Conservation (phyloP, 2,329 filamentous ascomycete genomes). For the Colletotrichum filicis region DNA sequence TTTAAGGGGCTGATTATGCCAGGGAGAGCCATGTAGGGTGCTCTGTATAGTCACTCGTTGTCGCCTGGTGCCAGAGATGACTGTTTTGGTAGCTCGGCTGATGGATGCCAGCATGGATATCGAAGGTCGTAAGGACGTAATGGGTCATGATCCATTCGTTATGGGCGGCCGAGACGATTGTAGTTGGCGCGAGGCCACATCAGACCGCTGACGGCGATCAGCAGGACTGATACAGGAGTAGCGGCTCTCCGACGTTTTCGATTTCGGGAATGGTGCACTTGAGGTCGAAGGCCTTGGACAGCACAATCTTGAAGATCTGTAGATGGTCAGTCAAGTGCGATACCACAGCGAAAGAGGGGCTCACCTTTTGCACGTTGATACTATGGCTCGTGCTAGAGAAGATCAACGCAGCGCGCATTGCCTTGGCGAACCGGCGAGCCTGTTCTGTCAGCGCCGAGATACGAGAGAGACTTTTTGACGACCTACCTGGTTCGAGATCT, state of each 20-base stretch:
- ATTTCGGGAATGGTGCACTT: constrained; percentile 99
- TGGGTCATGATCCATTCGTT: constrained; percentile 36
- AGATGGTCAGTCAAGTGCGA: constrained; percentile 21
- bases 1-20: constrained; percentile 18
- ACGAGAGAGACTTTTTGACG: background rate
- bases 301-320: constrained; percentile 99
- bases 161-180: constrained; percentile 14
- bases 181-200: background rate
- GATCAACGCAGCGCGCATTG: constrained; percentile 97
- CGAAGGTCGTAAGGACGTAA: constrained; percentile 36
- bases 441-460: constrained; percentile 48
- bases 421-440: constrained; percentile 96
- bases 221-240: constrained; percentile 86
- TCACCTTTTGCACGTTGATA: constrained; percentile 98
- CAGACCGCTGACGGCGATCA: constrained; percentile 38
- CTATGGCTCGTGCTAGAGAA: constrained; percentile 99
- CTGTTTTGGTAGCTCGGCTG: constrained; percentile 17
- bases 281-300: constrained; percentile 97
- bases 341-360: constrained; percentile 22
- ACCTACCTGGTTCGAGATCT: constrained; percentile 92
- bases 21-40: constrained; percentile 6
- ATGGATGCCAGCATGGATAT: constrained; percentile 26
- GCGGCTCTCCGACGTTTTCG: constrained; percentile 95
- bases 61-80: background rate
- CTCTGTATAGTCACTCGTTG: constrained; percentile 17